A percentile compares a stretch with the other conserved stretches of the same genome.
Conservation (phyloP, 192 early-diverging fungal genomes). For the Obelidium mucronatum region DNA sequence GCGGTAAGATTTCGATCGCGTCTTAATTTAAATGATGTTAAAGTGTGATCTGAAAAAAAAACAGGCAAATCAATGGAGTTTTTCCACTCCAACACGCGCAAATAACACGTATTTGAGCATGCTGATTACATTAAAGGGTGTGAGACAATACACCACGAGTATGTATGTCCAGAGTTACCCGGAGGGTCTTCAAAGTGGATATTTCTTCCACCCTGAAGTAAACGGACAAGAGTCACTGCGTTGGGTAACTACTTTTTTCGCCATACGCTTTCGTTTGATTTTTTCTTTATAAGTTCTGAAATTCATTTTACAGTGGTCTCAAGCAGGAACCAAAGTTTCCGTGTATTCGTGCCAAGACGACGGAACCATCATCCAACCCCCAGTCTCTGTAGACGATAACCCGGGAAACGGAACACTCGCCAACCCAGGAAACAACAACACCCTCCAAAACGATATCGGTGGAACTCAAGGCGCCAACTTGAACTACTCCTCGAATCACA, state of each 20-base stretch:
- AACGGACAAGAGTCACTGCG: background rate
- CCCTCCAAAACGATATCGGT: background rate
- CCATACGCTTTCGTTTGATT: background rate
- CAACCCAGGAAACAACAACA: constrained; percentile 1
- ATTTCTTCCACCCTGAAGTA: background rate
- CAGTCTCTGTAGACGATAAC: background rate
- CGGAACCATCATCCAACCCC: background rate
- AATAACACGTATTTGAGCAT: background rate
- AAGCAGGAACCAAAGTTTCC: background rate
- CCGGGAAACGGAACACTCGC: background rate
- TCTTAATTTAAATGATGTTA: background rate
- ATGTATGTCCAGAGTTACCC: background rate
- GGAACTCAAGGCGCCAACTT: background rate
- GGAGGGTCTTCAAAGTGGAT: background rate
- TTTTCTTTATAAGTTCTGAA: background rate
- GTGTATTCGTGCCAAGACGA: background rate
- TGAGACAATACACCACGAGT: background rate
- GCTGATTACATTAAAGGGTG: background rate
- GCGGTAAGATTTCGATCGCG: background rate
- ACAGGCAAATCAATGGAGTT: background rate
- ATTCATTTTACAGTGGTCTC: background rate
- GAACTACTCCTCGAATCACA: background rate
- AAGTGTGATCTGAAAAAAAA: background rate
- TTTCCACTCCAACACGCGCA: background rate
- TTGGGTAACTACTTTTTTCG: background rate